phyloP scores from a whole-genome alignment of 2,329 filamentous ascomycete species.

The Nothophoma quercina region DNA sequence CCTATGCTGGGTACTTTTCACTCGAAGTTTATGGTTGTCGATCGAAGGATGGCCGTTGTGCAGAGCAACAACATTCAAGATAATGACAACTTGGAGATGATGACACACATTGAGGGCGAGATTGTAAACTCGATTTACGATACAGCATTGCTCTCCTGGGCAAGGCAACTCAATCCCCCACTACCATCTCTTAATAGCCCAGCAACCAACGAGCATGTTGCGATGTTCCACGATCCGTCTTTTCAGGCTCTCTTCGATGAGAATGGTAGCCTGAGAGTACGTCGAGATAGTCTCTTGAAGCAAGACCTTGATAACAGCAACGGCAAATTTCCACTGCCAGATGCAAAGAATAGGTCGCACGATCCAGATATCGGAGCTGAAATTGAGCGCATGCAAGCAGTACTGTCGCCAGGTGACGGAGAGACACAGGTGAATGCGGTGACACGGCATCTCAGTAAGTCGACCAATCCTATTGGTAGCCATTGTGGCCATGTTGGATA shows the following conservation, averaged over 20 bases:
- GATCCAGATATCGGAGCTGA: conserved; percentile 68
- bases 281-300: conserved; percentile 1
- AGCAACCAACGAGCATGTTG: conserved; percentile 44
- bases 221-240: conserved; percentile 1
- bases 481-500: no score
- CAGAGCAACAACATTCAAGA: conserved; percentile 82
- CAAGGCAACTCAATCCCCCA: conserved; percentile 66
- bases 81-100: conserved; percentile 84
- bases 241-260: conserved; percentile 6
- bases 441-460: conserved; percentile 68
- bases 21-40: conserved; percentile 79
- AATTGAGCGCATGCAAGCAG: conserved; percentile 66
- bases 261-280: background rate
- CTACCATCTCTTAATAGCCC: conserved; percentile 64
- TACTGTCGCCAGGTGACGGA: conserved; percentile 57
- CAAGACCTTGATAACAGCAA: background rate
- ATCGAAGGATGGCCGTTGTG: conserved; percentile 72
- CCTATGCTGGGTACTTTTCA: conserved; percentile 78
- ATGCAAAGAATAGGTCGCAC: conserved; percentile 39
- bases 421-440: conserved; percentile 67
- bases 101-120: conserved; percentile 76
- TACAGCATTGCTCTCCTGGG: conserved; percentile 75
- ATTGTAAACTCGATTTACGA: conserved; percentile 81
- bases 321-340: background rate
- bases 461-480: no score